Conservation (phyloP, 148 eudicot species). For the Rhododendron ferrugineum region DNA sequence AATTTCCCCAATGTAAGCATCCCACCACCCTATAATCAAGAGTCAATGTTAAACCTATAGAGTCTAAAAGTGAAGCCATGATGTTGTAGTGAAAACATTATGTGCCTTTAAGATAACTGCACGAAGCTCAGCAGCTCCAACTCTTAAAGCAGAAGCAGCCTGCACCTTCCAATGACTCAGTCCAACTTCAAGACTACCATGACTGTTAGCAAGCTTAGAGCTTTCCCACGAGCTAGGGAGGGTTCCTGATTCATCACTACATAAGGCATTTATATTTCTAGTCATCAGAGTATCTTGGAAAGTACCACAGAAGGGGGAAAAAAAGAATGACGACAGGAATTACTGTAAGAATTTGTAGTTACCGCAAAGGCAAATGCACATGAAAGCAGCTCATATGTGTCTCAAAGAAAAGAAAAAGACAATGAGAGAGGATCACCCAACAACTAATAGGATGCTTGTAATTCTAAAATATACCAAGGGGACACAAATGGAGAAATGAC, state of each 20-base stretch:
- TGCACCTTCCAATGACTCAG: constrained; percentile 61
- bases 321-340: not conserved
- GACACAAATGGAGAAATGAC: not conserved
- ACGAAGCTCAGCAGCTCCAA: constrained; percentile 61
- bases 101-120: constrained; percentile 64
- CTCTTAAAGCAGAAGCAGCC: constrained; percentile 45
- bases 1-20: constrained; percentile 44
- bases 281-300: not conserved
- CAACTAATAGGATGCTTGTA: not conserved
- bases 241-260: constrained; percentile 32
- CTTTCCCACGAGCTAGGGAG: constrained; percentile 18
- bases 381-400: not conserved
- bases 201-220: constrained; percentile 20
- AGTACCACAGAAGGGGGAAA: not conserved
- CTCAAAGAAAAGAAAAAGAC: not conserved
- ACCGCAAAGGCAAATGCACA: not conserved
- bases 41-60: not conserved
- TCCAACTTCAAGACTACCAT: constrained; percentile 36
- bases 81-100: not conserved
- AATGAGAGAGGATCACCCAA: not conserved
- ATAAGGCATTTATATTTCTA: constrained; percentile 6
- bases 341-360: not conserved
- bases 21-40: constrained; percentile 45
- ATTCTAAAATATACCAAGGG: not conserved
- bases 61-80: not conserved